These are phyloP conservation scores for Adansonia rubrostipa DNA, from an alignment of 441 rosid species.

Conservation along the genomic window DNA sequence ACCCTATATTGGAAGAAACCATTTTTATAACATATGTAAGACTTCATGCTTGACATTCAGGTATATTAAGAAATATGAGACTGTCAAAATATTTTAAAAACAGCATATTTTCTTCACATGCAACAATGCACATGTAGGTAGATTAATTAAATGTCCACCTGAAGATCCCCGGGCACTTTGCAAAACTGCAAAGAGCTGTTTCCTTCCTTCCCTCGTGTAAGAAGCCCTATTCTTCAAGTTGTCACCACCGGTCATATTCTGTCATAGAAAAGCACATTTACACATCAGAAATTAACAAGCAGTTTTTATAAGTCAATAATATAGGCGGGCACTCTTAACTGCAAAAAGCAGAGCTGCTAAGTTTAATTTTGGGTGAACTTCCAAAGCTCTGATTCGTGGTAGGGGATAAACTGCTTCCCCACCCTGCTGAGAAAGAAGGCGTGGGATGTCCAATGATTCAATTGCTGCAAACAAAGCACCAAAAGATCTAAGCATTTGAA, in stretches of 20 bases:
- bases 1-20: constrained; percentile 10
- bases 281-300: constrained; percentile 28
- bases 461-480: constrained; percentile 67
- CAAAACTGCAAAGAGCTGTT: constrained; percentile 96
- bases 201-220: constrained; percentile 96
- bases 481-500: constrained; percentile 14
- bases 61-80: background rate
- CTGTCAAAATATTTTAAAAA: constrained; percentile 8
- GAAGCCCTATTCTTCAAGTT: constrained; percentile 81
- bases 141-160: constrained; percentile 57
- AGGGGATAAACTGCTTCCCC: constrained; percentile 98
- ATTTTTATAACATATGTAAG: background rate
- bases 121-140: constrained; percentile 15
- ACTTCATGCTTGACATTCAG: constrained; percentile 22
- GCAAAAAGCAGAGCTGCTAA: constrained; percentile 88
- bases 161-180: constrained; percentile 99
- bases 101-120: constrained; percentile 17
- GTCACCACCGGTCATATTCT: constrained; percentile 70
- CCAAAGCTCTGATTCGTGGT: constrained; percentile 82
- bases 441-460: constrained; percentile 88
- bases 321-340: constrained; percentile 57
- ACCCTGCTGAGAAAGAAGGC: constrained; percentile 91
- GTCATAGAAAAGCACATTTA: constrained; percentile 38
- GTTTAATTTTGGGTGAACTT: constrained; percentile 95
- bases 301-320: constrained; percentile 22